Evolutionary conservation across 768 basidiomycete species (phyloP), one percentile per base, ranked within the genome.

Genomic region (Mycena filopes): DNA sequence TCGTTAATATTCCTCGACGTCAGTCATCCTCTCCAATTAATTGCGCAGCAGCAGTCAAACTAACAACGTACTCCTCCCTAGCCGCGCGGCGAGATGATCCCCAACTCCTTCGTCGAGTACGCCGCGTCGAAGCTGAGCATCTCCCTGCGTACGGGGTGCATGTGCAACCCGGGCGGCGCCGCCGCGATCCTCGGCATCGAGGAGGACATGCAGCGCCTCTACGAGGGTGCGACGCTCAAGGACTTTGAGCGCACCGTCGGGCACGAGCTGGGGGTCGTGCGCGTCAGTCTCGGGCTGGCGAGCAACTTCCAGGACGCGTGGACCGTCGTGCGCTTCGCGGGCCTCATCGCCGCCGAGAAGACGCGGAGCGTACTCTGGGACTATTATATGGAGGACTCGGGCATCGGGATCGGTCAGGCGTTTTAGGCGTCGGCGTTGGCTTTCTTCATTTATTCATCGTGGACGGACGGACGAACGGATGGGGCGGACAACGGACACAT

Each of bases 121-220:
- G 83, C 89, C 1, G 91, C 92, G 16, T 82, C 88, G 20, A 80
- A 76, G 55, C 82, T 85, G 67, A 85, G 83, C 54, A 89, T 95
- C 61, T 93, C 92, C 20, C 77, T 95, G 33, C 88, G 93, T 45
- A 92, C 93, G 3, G 93, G 93, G 0, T 95, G 93, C 75, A 89
- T 94, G 87, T 95, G 94, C 73, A 95, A 95, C 68, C 92, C 93
- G 18, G 94, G 94, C 12, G 93, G 88, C 20, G 91, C 92, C 0
- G 87, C 91, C 1, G 85, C 90, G 6, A 77, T 95, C 18, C 82
- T 94, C 6, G 89, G 88, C 0, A 84, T 93, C 31, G 78, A 87
- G 62, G 80, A 84, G 21, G 82, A 88, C 61, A 94, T 93, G 92
- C 78, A 81, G 7, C 77, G 74, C 16, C 82, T 93, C 0, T 86